Evolutionary conservation across 2,329 filamentous ascomycete species (phyloP), one percentile per base, ranked within the genome.

Genomic region (Calonectria naviculata): DNA sequence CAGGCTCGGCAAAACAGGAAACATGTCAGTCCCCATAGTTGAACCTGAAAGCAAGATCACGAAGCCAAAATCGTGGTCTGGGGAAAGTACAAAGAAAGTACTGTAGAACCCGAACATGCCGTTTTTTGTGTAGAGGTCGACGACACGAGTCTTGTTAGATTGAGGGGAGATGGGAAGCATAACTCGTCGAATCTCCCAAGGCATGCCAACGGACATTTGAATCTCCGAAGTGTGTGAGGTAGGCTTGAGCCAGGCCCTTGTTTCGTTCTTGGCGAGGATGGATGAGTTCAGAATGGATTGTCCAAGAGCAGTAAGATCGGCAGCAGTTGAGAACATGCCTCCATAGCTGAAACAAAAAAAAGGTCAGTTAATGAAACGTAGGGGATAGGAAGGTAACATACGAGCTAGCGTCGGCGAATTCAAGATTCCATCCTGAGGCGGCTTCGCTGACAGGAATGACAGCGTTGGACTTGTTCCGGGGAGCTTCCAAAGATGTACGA

Each of bases 71-170:
- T 82, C 81, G 69, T 87, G 86, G 71, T 87, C 85, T 0, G 86
- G 85, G 0, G 87, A 74, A 5, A 88, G 74, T 10, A 78, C 80
- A 4, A 87, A 68, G 5, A 79, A 64, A n/a, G 81, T 73, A 70
- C 81, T 80, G 73, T 86, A 87, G 31, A 71, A 56, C 21, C 81
- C 81, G 10, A 84, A 62, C 62, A 82, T 81, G 21, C 86, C 86
- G 5, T 73, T 75, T 71, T 88, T 88, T 21, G 84, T 83, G 76
- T 86, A 87, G 1, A 87, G 42, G 58, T 87, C 84, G 21, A 85
- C 76, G 4, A 84, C 72, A 6, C 83, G 82, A 34, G 81, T 78
- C 67, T 78, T 78, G 62, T 81, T 74, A 47, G 79, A 75, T 13
- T 31, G 28, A 3, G 67, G n/a, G 4, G 67, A 67, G 5, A 61